Base-by-base conservation (phyloP, 2,329 filamentous ascomycete genomes). In the Tricladium varicosporioides region DNA sequence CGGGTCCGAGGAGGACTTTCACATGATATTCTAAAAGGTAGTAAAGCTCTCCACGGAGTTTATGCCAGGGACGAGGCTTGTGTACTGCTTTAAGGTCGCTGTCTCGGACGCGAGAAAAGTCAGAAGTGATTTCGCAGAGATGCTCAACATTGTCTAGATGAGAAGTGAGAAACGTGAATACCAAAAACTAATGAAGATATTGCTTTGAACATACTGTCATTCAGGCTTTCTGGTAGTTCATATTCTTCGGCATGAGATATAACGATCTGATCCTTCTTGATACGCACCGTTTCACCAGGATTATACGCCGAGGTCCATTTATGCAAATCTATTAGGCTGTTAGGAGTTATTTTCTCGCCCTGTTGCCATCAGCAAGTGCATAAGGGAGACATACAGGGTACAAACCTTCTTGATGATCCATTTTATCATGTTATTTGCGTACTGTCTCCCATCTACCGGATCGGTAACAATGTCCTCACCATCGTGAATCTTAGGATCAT, bases 341-440 rank as follows among this genome's bases (percentile, higher is more conserved):
- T 40, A 4, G 36, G 36, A n/a, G 9, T 40, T 40, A 40, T 40
- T 40, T n/a, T 40, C 10, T 40, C 36, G 36, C 36, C 36, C 36
- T 40, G 11, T 40, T 40, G 36, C n/a, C 36, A 10, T 13, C 11
- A 40, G 9, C 9, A 10, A 40, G 36, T n/a, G 36, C 36, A 40
- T 10, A 10, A 13, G n/a, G 10, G 36, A 40, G 5, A 10, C 10
- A 5, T 4, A 4, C 36, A 40, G n/a, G 2, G 11, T 2, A 48
- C 52, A 1, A 13, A 57, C 70, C 68, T 74, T 76, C 33, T 62
- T 69, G 31, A 76, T 74, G n/a, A 75, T 57, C 74, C 74, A 76
- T 49, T 76, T 65, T 48, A 77, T 73, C 57, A 76, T 73, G 48
- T 73, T 70, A 40, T 74, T 67, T 2, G 71, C 75, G 61, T 74